Evolutionary conservation across 2,329 filamentous ascomycete genomes (phyloP).

Genomic region (Oidium heveae): DNA sequence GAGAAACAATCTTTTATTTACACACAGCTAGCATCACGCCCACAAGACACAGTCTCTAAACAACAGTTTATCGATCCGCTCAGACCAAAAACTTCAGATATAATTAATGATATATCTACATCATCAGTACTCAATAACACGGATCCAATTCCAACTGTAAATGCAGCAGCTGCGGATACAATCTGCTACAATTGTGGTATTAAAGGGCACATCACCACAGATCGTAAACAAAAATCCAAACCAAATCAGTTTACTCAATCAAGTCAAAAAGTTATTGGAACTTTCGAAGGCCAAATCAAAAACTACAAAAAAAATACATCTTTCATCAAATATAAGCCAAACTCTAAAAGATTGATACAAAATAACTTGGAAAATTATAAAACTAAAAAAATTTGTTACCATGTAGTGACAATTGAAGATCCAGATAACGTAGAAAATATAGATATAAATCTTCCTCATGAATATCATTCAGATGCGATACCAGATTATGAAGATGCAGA

Average conservation of each 20-base stretch:
- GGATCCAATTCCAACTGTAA: not conserved
- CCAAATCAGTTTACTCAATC: not conserved
- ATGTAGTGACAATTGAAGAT: not conserved
- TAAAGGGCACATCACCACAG: not conserved
- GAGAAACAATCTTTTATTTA: not conserved
- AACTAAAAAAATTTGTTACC: not conserved
- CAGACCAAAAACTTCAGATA: not conserved
- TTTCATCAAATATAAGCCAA: not conserved
- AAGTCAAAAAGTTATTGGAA: not conserved
- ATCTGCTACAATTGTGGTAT: not conserved
- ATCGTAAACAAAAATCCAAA: not conserved
- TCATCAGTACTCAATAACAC: not conserved
- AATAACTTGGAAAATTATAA: not conserved
- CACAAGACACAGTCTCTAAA: not conserved
- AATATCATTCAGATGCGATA: too few species aligned
- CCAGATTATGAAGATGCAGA: too few species aligned
- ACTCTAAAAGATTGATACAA: not conserved
- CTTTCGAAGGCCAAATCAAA: not conserved
- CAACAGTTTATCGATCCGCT: not conserved
- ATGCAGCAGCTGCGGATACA: not conserved
- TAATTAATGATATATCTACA: not conserved
- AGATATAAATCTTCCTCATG: too few species aligned
- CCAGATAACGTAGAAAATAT: too few species aligned
- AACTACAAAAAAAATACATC: not conserved
- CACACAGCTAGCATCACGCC: not conserved